phyloP scores from a whole-genome alignment of 805 yeast genomes.

The Spathaspora hagerdaliae region DNA sequence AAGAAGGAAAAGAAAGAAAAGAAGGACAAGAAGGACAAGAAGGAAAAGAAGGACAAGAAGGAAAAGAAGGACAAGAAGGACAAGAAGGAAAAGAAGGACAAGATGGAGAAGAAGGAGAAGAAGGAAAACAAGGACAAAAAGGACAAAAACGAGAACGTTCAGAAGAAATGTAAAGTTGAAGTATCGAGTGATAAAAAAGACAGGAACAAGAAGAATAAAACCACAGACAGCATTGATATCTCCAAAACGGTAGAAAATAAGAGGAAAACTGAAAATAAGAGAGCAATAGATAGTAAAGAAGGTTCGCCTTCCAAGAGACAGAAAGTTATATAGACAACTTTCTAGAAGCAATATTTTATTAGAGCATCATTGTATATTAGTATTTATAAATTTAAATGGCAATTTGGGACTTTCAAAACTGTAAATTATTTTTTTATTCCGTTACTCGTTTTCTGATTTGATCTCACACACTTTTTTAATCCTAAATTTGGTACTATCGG shows the following conservation, averaged over 20 bases:
- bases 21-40: conserved; percentile 18
- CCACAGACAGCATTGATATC: background rate
- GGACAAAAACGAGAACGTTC: conserved; percentile 15
- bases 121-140: conserved; percentile 12
- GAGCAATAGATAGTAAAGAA: conserved; percentile 1
- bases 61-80: conserved; percentile 17
- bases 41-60: conserved; percentile 18
- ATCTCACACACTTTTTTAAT: no score
- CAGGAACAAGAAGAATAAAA: background rate
- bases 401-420: no score
- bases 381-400: no score
- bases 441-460: no score
- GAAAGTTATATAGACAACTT: background rate
- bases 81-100: conserved; percentile 15
- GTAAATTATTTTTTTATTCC: no score
- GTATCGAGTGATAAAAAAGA: background rate
- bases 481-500: no score
- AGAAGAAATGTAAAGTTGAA: conserved; percentile 12
- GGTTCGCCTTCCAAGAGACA: background rate
- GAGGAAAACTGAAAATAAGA: conserved; percentile 2
- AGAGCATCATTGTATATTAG: no score
- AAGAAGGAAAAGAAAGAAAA: conserved; percentile 20
- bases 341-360: no score
- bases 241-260: conserved; percentile 1
- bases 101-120: conserved; percentile 15